Evolutionary conservation across 2,329 filamentous ascomycete genomes (phyloP).

Genomic region (Penicillium sp.): DNA sequence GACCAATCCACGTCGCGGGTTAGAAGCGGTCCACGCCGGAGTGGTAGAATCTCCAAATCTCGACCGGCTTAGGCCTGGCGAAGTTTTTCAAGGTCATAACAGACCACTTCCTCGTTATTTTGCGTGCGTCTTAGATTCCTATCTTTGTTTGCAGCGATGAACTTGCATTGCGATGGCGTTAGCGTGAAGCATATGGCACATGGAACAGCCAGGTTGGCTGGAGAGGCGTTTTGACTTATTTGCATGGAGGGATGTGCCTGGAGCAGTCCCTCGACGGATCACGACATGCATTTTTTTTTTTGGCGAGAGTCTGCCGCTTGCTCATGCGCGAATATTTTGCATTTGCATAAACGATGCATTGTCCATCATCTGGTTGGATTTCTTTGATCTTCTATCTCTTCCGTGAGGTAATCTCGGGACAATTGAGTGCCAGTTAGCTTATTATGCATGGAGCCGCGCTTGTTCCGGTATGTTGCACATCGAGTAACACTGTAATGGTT

Average conservation of each 20-base stretch:
- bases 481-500: background rate
- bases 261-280: constrained; percentile 16
- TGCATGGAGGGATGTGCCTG: constrained; percentile 20
- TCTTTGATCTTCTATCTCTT: background rate
- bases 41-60: constrained; percentile 18
- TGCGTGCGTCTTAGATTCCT: constrained; percentile 6
- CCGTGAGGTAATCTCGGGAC: background rate
- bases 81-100: background rate
- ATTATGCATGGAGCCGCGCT: background rate
- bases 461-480: background rate
- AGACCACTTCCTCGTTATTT: constrained; percentile 3
- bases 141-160: constrained; percentile 16
- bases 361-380: background rate
- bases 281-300: constrained; percentile 15
- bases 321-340: background rate
- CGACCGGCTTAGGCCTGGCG: constrained; percentile 6
- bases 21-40: constrained; percentile 15
- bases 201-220: constrained; percentile 5
- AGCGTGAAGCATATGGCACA: constrained; percentile 13
- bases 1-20: constrained; percentile 7
- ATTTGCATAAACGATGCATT: background rate
- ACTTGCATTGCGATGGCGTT: constrained; percentile 24
- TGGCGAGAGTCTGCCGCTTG: constrained; percentile 5
- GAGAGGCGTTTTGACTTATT: constrained; percentile 20
- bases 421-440: background rate